phyloP scores from a whole-genome alignment of 331 rosid species.

The Acacia pycnantha region DNA sequence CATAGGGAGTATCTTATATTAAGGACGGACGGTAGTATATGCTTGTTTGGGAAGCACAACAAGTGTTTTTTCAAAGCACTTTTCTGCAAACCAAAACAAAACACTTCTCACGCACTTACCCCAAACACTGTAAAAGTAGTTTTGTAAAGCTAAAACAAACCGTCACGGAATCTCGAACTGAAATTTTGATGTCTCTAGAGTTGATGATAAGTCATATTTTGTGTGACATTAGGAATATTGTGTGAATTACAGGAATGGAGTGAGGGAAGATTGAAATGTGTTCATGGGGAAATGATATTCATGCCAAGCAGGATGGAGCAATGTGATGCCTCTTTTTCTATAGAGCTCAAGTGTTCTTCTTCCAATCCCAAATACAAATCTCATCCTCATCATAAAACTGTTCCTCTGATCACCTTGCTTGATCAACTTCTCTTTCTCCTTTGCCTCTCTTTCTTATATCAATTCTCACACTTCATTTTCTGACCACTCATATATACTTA shows the following conservation, averaged over 20 bases:
- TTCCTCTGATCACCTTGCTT: conserved; percentile 43
- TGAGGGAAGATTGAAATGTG: conserved; percentile 43
- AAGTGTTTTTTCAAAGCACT: too few relatives aligned
- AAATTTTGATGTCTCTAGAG: too few relatives aligned
- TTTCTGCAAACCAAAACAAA: too few relatives aligned
- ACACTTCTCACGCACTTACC: accelerated
- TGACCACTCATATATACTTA: not conserved
- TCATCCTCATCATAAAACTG: conserved; percentile 13
- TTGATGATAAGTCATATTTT: too few relatives aligned
- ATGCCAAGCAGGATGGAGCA: conserved; percentile 43
- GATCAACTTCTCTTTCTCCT: conserved; percentile 62
- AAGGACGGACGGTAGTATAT: too few relatives aligned
- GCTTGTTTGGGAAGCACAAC: too few relatives aligned
- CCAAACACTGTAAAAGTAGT: too few relatives aligned
- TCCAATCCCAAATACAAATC: conserved; percentile 14
- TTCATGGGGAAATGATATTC: conserved; percentile 56
- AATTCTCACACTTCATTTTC: conserved; percentile 17
- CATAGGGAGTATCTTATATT: too few relatives aligned
- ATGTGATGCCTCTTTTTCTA: conserved; percentile 45
- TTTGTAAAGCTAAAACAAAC: too few relatives aligned
- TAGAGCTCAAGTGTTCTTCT: conserved; percentile 56
- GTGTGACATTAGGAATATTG: not conserved
- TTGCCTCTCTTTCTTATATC: conserved; percentile 44
- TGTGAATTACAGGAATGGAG: conserved; percentile 54
- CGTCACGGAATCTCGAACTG: not conserved